Base-by-base conservation (phyloP, 805 yeast genomes). In the Saccharomycopsis fibuligera region DNA sequence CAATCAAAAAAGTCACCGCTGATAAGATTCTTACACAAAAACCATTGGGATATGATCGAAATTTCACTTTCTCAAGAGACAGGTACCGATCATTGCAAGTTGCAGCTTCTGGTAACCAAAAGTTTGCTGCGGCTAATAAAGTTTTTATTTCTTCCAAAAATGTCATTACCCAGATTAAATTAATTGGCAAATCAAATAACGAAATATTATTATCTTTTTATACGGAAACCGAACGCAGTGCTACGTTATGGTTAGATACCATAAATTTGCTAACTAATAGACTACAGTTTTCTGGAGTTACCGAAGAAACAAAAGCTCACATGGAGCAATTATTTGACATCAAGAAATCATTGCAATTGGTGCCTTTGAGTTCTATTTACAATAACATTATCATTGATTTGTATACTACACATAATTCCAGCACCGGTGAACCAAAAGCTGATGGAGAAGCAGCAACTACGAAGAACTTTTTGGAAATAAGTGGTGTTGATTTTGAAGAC, bases 271-370 rank as follows among this genome's bases (percentile, higher is more conserved):
- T 49, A 6, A 47, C 44, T 25, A 45, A 46, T 35, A 46, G 45
- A 24, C 48, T 45, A 36, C 31, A 35, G 9, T 47, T 49, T 35
- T 33, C 33, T 1, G 27, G 43, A 19, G 48, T 49, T 23, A 36
- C 51, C 10, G 40, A 38, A 6, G 47, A 45, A 22, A 49, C 54
- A n/a, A 42, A 41, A 36, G 19, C 27, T 3, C 51, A 52, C 19
- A 33, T 52, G 27, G 41, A 50, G n/a, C 40, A 47, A 17, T 33
- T 52, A n/a, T 52, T 52, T 25, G 48, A 46, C 27, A 49, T 52
- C 21, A 46, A 46, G 24, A 42, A 31, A 30, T 39, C 42, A 10
- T 29, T 52, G 14, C 55, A 52, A 36, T 52, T 49, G 12, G 24
- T 43, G 9, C 55, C 55, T 2, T 31, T 51, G 17, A 41, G 47